Evolutionary conservation across 208 protist species (phyloP), one percentile per base, ranked within the genome.

Genomic region (Acanthamoeba rhysodes): DNA sequence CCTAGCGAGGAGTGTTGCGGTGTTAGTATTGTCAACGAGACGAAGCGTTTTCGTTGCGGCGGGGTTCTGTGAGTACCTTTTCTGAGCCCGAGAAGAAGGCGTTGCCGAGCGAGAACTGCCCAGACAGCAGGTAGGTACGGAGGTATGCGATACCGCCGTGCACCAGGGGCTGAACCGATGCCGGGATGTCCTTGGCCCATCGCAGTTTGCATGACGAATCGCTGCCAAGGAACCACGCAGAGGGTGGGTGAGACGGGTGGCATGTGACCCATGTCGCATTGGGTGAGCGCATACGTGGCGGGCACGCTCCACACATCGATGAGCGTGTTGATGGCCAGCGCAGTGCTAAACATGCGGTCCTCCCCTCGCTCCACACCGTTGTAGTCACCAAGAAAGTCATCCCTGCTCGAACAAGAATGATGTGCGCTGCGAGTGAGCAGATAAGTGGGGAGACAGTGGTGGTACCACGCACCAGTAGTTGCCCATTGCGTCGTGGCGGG

Each of bases 381-480:
- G 41, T 91, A 91, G 55, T 91, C 85, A 4, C 85, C 85, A 2
- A 91, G 32, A 20, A 91, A 91, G n/a, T 91, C 85, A 10, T 91
- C 85, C 85, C 85, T 91, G 57, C 48, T 37, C 14, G n/a, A n/a
- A 41, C 1, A 41, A 4, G 4, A 4, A 41, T 41, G 37, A 41
- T 41, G 37, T 41, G 37, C 4, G 37, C 37, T 41, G 37, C 4
- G 37, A 41, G 37, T 41, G 37, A 4, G 4, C 37, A 41, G 37
- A 4, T 41, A 41, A 41, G n/a, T n/a, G n/a, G n/a, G n/a, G n/a
- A n/a, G n/a, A n/a, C n/a, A n/a, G n/a, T n/a, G n/a, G n/a, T n/a
- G n/a, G n/a, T n/a, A n/a, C n/a, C n/a, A n/a, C n/a, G n/a, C 4
- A 85, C 76, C 76, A 85, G 29, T 85, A 85, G 48, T 2, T 7